Percentiles rank a stretch among this genome's conserved stretches.
These are phyloP conservation scores for Epichloe brachyelytri DNA, from an alignment of 2,329 filamentous ascomycete genomes.

Conservation along the genomic window DNA sequence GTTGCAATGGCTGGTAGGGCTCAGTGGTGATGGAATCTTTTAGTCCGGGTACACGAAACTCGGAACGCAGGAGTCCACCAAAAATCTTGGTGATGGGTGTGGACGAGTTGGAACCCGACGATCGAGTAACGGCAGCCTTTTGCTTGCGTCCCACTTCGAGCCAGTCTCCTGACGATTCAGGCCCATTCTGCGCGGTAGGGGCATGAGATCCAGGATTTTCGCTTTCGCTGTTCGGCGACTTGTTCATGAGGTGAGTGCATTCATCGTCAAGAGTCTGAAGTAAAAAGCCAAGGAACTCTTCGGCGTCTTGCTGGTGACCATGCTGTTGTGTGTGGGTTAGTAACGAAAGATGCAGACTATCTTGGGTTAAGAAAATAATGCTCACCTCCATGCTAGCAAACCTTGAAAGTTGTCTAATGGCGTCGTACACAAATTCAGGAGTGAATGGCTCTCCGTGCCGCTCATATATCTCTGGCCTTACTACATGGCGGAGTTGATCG, in stretches of 20 bases:
- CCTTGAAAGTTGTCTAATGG: constrained; percentile 71
- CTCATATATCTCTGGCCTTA: constrained; percentile 77
- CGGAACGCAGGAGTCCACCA: constrained; percentile 78
- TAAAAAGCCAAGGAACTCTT: constrained; percentile 90
- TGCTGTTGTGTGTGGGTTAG: constrained; percentile 37
- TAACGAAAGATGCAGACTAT: neutral
- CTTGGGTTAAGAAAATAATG: constrained; percentile 7
- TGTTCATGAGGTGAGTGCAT: constrained; percentile 59
- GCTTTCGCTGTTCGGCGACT: constrained; percentile 28
- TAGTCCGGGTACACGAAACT: constrained; percentile 72
- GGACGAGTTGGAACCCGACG: constrained; percentile 61
- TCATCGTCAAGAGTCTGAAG: constrained; percentile 90
- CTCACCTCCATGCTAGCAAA: constrained; percentile 86
- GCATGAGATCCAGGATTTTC: constrained; percentile 20
- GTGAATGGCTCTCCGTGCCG: constrained; percentile 84
- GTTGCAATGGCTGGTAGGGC: constrained; percentile 84
- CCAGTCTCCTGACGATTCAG: constrained; percentile 47
- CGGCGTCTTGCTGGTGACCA: constrained; percentile 93
- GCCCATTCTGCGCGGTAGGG: constrained; percentile 15
- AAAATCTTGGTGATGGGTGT: constrained; percentile 93
- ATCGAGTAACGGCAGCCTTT: constrained; percentile 72
- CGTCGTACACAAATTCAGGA: constrained; percentile 90
- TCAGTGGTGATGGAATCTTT: constrained; percentile 88
- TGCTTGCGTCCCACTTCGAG: constrained; percentile 90
- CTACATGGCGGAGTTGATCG: constrained; percentile 57